These are phyloP conservation scores for Globisporangium rhizosaccharum DNA, from an alignment of 352 stramenopile genomes.

Conservation along the genomic window DNA sequence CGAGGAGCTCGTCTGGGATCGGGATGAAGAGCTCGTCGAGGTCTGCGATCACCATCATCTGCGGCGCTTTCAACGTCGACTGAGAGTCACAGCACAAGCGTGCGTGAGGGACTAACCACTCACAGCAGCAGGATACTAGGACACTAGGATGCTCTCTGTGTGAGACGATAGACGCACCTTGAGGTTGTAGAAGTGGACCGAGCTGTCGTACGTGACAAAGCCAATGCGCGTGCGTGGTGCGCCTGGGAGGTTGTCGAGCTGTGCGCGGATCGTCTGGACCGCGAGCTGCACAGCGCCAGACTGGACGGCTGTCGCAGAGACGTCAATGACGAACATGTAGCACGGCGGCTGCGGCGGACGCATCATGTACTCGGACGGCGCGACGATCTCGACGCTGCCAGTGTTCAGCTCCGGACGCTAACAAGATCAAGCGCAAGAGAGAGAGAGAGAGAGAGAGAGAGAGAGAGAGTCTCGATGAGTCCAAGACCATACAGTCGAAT, in stretches of 20 bases:
- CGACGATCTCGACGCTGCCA: conserved; percentile 84
- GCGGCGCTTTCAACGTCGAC: conserved; percentile 73
- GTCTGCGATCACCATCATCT: conserved; percentile 89
- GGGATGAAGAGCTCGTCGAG: conserved; percentile 87
- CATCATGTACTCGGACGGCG: conserved; percentile 88
- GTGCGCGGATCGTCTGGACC: conserved; percentile 71
- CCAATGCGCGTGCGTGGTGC: conserved; percentile 71
- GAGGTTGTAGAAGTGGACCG: conserved; percentile 89
- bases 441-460: too few species aligned
- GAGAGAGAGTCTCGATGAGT: too few species aligned
- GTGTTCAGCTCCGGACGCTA: conserved; percentile 66
- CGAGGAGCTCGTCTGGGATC: conserved; percentile 96
- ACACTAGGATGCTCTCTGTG: too few species aligned
- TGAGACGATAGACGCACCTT: conserved; percentile 34
- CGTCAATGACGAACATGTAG: conserved; percentile 89
- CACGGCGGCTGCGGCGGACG: conserved; percentile 82
- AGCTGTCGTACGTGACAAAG: conserved; percentile 84
- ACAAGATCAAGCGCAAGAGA: conserved; percentile 11
- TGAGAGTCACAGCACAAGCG: conserved; percentile 16
- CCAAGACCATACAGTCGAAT: conserved; percentile 52
- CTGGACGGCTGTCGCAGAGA: conserved; percentile 67
- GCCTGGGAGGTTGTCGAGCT: conserved; percentile 76
- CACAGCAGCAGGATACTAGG: too few species aligned
- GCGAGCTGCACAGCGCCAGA: conserved; percentile 69
- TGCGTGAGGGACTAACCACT: background rate